phyloP scores from a whole-genome alignment of 2,329 filamentous ascomycete species.

The Pestalotiopsis sp. region DNA sequence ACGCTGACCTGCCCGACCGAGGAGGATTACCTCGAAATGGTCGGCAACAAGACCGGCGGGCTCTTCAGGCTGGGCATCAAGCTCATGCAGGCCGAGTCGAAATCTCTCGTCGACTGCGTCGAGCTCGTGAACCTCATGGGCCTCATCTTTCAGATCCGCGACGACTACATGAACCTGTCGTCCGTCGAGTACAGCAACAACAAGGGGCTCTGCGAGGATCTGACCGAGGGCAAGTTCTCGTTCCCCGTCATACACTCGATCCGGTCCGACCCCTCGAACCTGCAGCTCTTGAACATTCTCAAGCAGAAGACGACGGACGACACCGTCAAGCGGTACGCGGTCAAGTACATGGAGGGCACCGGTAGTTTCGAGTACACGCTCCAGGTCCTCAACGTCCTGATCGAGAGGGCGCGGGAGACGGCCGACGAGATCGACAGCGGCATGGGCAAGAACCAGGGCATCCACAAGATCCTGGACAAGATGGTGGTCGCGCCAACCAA shows the following conservation, averaged over 20 bases:
- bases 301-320: conserved; percentile 86
- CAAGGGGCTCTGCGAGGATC: conserved; percentile 92
- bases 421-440: conserved; percentile 67
- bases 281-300: conserved; percentile 87
- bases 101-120: conserved; percentile 66
- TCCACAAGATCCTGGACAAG: conserved; percentile 70
- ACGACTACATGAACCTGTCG: conserved; percentile 90
- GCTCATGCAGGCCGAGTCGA: conserved; percentile 80
- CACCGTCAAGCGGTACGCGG: conserved; percentile 88
- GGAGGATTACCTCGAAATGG: conserved; percentile 94
- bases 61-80: conserved; percentile 84
- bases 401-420: conserved; percentile 63
- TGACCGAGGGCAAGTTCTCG: conserved; percentile 96
- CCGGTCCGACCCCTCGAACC: conserved; percentile 70
- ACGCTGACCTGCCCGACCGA: conserved; percentile 82
- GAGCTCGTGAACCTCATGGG: conserved; percentile 85
- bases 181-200: conserved; percentile 77
- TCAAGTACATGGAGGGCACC: conserved; percentile 86
- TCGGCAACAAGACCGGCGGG: conserved; percentile 86
- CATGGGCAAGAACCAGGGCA: conserved; percentile 55
- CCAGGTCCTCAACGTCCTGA: conserved; percentile 65
- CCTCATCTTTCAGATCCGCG: conserved; percentile 86
- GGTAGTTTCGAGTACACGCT: conserved; percentile 88
- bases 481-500: conserved; percentile 47
- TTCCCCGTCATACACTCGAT: conserved; percentile 96